Base-by-base conservation (phyloP, 2,329 filamentous ascomycete genomes). In the Paecilomyces variotii region DNA sequence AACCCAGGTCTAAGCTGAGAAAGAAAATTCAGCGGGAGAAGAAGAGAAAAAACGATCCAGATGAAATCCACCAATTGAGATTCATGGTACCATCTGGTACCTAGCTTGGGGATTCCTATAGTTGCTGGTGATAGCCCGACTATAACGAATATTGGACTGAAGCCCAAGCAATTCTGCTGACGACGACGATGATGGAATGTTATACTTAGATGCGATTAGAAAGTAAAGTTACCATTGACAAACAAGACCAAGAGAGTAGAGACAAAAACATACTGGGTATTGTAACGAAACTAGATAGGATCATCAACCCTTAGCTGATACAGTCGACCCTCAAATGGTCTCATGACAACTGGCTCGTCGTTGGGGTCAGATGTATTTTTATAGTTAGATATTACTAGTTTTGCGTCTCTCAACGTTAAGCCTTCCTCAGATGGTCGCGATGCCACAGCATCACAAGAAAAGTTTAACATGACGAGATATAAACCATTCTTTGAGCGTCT, bases 231-330 rank as follows among this genome's bases (percentile, higher is more conserved):
- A 24, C n/a, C 7, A n/a, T 2, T 6, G 12, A 45, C 19, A 19
- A 19, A 24, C 3, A 19, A 45, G 39, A n/a, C 19, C 7, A 6
- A 45, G 19, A 34, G 32, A 19, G 39, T 9, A 45, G n/a, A 45
- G 30, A 32, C 6, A 32, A 19, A 6, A 24, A 45, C 32, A 11
- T 45, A n/a, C 35, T 19, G 35, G 14, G n/a, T 45, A 45, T 45
- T 45, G 14, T 45, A 19, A 5, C 35, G 2, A 19, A 19, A n/a
- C 4, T 12, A 5, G 2, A 1, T 24, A 45, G 1, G 19, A 45
- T 7, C 3, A 45, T 45, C n/a, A 45, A 85, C 80, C 71, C 91
- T 87, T 78, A 89, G 89, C 32, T 45, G 52, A 10, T 39, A 51
- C 14, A 54, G 24, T 19, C 28, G 49, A 11, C 56, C 53, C 25